Evolutionary conservation across 2,329 filamentous ascomycete genomes (phyloP).

Genomic region (Penicillium occitanis): DNA sequence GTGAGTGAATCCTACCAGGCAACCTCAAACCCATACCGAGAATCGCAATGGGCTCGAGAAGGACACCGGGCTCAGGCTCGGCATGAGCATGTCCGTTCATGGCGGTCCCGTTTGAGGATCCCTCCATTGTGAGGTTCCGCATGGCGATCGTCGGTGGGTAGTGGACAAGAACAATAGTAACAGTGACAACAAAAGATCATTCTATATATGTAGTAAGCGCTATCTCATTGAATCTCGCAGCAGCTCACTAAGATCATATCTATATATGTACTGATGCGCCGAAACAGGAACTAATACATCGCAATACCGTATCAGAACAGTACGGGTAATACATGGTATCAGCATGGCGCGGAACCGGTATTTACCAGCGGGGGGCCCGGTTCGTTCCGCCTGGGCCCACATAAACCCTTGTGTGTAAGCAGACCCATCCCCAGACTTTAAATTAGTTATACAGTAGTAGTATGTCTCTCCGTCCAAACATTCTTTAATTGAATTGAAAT

Average conservation of each 20-base stretch:
- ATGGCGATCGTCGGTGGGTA: background rate
- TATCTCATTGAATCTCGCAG: background rate
- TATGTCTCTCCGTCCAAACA: too few relatives aligned
- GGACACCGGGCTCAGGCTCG: background rate
- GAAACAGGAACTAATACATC: background rate
- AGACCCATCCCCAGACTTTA: background rate
- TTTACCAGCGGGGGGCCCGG: background rate
- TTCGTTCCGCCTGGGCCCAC: background rate
- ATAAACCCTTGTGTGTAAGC: background rate
- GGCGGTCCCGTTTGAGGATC: background rate
- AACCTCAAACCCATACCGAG: background rate
- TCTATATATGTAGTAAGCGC: background rate
- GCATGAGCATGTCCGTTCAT: background rate
- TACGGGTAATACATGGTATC: background rate
- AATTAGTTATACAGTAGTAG: background rate
- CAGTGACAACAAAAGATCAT: background rate
- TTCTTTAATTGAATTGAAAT: too few relatives aligned
- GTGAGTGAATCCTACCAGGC: background rate
- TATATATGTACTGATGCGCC: background rate
- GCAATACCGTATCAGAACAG: background rate
- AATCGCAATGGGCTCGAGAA: background rate
- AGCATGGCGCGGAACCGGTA: background rate
- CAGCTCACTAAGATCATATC: background rate
- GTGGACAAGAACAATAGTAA: background rate
- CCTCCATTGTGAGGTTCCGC: background rate